These are phyloP conservation scores for Aegilops longissima DNA, from an alignment of 176 grass and related monocot species.

Conservation along the genomic window DNA sequence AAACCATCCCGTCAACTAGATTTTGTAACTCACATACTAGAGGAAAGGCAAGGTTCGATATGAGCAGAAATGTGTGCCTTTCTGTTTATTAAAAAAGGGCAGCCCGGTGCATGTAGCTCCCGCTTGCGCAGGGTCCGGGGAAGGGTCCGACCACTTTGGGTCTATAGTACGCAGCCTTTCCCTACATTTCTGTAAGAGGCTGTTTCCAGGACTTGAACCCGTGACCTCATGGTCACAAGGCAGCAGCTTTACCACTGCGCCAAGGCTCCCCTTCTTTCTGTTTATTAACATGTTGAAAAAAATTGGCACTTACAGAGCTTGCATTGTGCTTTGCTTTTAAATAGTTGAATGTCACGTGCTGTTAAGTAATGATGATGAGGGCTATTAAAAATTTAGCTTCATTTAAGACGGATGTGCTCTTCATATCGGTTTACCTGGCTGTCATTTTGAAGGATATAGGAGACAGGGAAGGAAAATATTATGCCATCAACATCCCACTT, in stretches of 20 bases:
- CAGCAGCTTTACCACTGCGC: too few species aligned
- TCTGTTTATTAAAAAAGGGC: not conserved
- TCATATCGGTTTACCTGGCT: conserved; percentile 21
- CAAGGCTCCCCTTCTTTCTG: not conserved
- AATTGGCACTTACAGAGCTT: not conserved
- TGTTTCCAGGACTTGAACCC: too few species aligned
- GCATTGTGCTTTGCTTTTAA: not conserved
- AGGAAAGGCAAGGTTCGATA: not conserved
- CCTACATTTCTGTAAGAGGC: too few species aligned
- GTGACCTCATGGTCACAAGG: too few species aligned
- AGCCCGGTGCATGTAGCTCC: too few species aligned
- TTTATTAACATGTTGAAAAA: conserved; percentile 9
- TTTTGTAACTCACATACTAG: not conserved
- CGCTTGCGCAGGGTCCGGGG: too few species aligned
- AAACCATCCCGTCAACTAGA: not conserved
- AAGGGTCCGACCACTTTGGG: too few species aligned
- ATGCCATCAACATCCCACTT: conserved; percentile 95
- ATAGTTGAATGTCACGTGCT: not conserved
- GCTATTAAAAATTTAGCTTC: not conserved
- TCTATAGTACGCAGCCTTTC: too few species aligned
- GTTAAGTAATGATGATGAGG: conserved; percentile 25
- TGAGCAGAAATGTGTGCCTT: conserved; percentile 4
- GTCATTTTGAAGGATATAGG: conserved; percentile 79
- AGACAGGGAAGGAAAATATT: conserved; percentile 98
- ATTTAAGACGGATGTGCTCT: conserved; percentile 1